Evolutionary conservation across 2,329 filamentous ascomycete species (phyloP).

Genomic region (Metarhizium robertsii): DNA sequence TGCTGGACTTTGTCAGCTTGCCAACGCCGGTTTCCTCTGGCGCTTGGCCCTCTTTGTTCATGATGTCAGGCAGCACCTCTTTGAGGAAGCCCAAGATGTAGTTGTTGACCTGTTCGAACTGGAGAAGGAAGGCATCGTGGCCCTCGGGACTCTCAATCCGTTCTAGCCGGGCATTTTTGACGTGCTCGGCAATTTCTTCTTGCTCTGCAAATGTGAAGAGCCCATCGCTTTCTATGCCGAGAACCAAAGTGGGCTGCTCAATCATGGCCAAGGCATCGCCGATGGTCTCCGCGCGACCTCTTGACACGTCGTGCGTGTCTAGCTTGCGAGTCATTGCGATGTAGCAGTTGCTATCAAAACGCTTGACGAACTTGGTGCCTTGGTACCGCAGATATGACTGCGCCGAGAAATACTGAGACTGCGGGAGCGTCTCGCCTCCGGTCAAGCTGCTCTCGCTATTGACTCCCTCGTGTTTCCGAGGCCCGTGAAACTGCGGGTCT

Average conservation of each 20-base stretch:
- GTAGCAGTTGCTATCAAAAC: conserved; percentile 98
- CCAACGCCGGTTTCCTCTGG: conserved; percentile 44
- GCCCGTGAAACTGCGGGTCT: conserved; percentile 63
- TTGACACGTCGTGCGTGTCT: conserved; percentile 91
- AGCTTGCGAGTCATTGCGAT: conserved; percentile 97
- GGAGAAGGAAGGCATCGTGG: conserved; percentile 90
- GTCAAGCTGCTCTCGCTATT: conserved; percentile 36
- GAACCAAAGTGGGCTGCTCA: conserved; percentile 78
- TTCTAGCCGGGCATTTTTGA: conserved; percentile 67
- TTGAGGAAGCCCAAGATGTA: conserved; percentile 79
- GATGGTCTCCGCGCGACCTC: conserved; percentile 59
- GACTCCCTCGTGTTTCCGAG: conserved; percentile 16
- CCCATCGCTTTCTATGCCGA: conserved; percentile 92
- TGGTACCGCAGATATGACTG: conserved; percentile 97
- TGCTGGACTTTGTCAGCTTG: conserved; percentile 72
- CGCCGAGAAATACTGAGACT: conserved; percentile 90
- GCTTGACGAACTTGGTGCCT: conserved; percentile 89
- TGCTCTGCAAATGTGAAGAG: conserved; percentile 97
- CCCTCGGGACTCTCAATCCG: conserved; percentile 91
- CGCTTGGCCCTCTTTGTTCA: conserved; percentile 51
- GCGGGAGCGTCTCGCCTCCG: conserved; percentile 41
- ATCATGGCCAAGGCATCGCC: conserved; percentile 71
- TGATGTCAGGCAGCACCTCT: conserved; percentile 79
- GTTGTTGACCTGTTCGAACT: conserved; percentile 93
- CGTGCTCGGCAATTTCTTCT: conserved; percentile 75